These are phyloP conservation scores for Saccharomycopsis sp. DNA, from an alignment of 805 yeast species.

Conservation along the genomic window DNA sequence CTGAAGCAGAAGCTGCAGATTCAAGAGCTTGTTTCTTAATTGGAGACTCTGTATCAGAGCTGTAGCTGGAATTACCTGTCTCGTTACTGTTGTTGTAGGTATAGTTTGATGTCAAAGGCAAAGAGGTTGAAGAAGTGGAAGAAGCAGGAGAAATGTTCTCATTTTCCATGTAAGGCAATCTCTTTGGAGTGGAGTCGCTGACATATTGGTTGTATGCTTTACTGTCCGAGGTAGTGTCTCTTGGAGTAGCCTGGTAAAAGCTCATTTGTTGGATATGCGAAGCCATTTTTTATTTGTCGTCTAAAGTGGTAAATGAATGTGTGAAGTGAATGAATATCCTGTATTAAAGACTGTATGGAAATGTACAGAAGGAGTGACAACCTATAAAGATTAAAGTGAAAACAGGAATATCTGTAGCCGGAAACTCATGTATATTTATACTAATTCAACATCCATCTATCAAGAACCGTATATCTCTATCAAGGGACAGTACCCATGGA, in stretches of 20 bases:
- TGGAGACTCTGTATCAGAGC: constrained; percentile 16
- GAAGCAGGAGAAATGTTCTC: neutral
- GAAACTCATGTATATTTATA: neutral
- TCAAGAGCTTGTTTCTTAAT: constrained; percentile 5
- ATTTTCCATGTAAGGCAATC: constrained; percentile 13
- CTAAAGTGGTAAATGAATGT: neutral
- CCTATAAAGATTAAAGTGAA: neutral
- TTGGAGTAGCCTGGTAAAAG: constrained; percentile 8
- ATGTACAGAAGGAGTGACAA: neutral
- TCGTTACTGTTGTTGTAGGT: constrained; percentile 7
- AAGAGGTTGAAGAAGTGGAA: neutral
- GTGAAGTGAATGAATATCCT: neutral
- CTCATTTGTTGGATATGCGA: constrained; percentile 1
- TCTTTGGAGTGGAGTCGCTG: constrained; percentile 18
- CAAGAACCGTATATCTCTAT: neutral
- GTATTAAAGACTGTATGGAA: neutral
- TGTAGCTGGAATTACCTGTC: constrained; percentile 1
- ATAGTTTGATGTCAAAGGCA: constrained; percentile 9
- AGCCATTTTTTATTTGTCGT: neutral
- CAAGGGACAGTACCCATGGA: constrained; percentile 1
- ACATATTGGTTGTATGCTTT: constrained; percentile 10
- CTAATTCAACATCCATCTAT: neutral
- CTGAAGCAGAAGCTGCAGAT: neutral
- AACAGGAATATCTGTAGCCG: neutral
- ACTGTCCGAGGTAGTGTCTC: neutral